phyloP scores from a whole-genome alignment of 106 monocot species.

The Alisma plantagoaquatica region DNA sequence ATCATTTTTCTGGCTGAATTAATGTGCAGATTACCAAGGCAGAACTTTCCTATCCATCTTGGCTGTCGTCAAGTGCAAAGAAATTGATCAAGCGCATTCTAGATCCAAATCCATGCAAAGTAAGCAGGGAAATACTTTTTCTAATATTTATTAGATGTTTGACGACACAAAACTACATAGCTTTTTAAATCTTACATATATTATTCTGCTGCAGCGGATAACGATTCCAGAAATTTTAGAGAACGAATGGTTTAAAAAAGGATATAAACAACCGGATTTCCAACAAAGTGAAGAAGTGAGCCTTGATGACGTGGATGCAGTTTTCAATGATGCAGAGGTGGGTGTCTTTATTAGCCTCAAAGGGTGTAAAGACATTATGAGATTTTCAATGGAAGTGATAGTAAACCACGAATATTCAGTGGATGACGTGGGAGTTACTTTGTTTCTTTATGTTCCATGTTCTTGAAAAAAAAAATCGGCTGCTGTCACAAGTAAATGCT shows the following conservation, averaged over 20 bases:
- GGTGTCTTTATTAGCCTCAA: neutral
- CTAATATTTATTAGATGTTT: too few relatives aligned
- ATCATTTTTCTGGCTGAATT: slow-evolving; percentile 4
- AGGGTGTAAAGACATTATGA: too few relatives aligned
- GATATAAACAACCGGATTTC: slow-evolving; percentile 60
- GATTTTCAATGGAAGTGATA: neutral
- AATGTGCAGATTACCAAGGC: slow-evolving; percentile 62
- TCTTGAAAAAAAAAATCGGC: too few relatives aligned
- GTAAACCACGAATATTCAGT: neutral
- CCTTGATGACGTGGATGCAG: slow-evolving; percentile 80
- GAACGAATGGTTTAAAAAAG: slow-evolving; percentile 87
- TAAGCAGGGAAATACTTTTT: too few relatives aligned
- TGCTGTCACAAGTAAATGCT: too few relatives aligned
- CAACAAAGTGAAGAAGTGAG: slow-evolving; percentile 39
- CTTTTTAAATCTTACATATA: neutral
- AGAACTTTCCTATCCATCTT: slow-evolving; percentile 48
- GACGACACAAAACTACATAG: neutral
- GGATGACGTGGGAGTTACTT: too few relatives aligned
- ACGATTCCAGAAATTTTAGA: slow-evolving; percentile 61
- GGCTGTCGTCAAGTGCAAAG: slow-evolving; percentile 71
- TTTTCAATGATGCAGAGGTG: slow-evolving; percentile 80
- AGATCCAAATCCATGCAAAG: slow-evolving; percentile 67
- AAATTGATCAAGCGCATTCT: slow-evolving; percentile 73
- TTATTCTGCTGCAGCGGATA: slow-evolving; percentile 39
- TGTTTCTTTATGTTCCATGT: too few relatives aligned